These are phyloP conservation scores for Carex littledalei DNA, from an alignment of 176 grass and related monocot genomes.

Conservation along the genomic window DNA sequence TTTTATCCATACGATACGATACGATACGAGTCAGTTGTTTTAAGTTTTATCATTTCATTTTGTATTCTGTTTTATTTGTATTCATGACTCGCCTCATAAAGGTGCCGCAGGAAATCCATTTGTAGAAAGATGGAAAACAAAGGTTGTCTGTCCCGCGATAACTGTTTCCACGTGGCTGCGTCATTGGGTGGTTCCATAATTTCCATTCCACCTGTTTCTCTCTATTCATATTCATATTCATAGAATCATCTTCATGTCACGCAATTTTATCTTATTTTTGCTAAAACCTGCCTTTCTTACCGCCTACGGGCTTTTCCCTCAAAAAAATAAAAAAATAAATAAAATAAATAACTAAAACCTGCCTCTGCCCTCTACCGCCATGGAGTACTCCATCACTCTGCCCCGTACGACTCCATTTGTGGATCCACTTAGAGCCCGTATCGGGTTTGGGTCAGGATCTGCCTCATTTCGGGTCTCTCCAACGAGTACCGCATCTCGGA, in stretches of 20 bases:
- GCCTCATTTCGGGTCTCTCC: not conserved
- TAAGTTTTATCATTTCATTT: not conserved
- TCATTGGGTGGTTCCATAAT: not conserved
- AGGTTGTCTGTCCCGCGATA: not conserved
- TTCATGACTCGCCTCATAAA: not conserved
- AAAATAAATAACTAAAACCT: not conserved
- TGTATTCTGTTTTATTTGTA: not conserved
- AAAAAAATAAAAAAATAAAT: too few relatives aligned
- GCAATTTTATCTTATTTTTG: not conserved
- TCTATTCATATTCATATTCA: not conserved
- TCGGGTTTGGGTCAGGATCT: not conserved
- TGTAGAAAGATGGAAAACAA: not conserved
- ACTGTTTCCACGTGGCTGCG: not conserved
- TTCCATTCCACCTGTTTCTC: not conserved
- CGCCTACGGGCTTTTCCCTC: too few relatives aligned
- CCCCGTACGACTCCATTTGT: not conserved
- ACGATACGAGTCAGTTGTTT: too few relatives aligned
- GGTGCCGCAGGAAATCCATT: not conserved
- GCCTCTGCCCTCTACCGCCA: not conserved
- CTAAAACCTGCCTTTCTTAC: not conserved
- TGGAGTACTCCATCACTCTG: slow-evolving; percentile 20
- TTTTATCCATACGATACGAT: too few relatives aligned
- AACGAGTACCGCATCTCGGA: not conserved
- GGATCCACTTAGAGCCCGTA: not conserved
- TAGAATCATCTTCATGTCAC: not conserved